These are phyloP conservation scores for Melocanna baccifera DNA, from an alignment of 176 grass and related monocot genomes.

Conservation along the genomic window DNA sequence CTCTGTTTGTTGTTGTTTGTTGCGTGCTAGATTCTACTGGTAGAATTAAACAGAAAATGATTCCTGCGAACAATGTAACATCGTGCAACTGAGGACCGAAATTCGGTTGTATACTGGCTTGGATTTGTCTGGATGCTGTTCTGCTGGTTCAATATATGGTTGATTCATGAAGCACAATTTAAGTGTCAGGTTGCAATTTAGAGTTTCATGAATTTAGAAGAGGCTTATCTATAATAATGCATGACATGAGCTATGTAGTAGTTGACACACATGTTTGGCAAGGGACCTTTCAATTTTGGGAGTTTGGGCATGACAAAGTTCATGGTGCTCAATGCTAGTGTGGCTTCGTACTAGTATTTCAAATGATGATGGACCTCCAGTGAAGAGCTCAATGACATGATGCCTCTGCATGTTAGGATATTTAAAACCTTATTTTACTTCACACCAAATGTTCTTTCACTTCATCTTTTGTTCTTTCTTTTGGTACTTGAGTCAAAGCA, in stretches of 20 bases:
- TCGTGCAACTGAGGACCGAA: neutral
- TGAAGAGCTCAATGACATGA: neutral
- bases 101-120: neutral
- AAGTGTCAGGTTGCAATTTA: neutral
- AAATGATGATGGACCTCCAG: neutral
- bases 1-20: neutral
- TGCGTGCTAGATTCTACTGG: constrained; percentile 9
- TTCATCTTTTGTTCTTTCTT: neutral
- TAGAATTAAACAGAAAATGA: neutral
- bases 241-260: neutral
- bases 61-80: neutral
- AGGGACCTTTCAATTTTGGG: neutral
- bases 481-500: neutral
- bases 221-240: neutral
- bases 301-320: neutral
- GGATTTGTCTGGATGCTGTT: neutral
- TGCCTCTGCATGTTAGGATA: neutral
- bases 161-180: neutral
- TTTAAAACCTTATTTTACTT: neutral
- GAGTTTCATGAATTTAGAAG: neutral
- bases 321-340: neutral
- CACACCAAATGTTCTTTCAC: neutral
- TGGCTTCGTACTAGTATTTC: neutral
- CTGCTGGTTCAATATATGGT: neutral
- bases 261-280: neutral